Evolutionary conservation across 2,329 filamentous ascomycete genomes (phyloP).

Genomic region (Aureobasidium zeae): DNA sequence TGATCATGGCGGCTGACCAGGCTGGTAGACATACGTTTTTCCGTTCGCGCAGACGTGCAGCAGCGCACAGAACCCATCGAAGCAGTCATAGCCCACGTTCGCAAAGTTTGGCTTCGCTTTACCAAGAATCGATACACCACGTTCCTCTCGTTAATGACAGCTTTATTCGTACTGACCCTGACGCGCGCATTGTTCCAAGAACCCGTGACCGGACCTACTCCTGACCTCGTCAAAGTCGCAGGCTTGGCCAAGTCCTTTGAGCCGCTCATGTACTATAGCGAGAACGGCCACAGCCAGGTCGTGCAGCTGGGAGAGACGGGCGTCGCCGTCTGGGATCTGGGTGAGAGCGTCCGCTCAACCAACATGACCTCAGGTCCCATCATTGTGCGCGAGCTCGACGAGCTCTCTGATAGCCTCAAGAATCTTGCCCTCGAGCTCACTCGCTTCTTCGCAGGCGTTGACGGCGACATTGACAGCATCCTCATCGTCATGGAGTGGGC

Average conservation of each 20-base stretch:
- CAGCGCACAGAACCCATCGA: slow-evolving; percentile 81
- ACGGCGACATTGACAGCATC: slow-evolving; percentile 87
- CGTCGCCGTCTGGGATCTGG: slow-evolving; percentile 88
- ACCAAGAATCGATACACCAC: slow-evolving; percentile 63
- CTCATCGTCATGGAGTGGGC: slow-evolving; percentile 96
- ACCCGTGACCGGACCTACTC: slow-evolving; percentile 56
- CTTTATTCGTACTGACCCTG: slow-evolving; percentile 55
- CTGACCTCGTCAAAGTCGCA: slow-evolving; percentile 84
- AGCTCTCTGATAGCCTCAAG: slow-evolving; percentile 76
- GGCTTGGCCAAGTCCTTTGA: slow-evolving; percentile 85
- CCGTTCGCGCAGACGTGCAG: slow-evolving; percentile 76
- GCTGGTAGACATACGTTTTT: slow-evolving; percentile 70
- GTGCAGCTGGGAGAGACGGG: slow-evolving; percentile 83
- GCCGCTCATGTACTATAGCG: slow-evolving; percentile 88
- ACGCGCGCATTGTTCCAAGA: slow-evolving; percentile 61
- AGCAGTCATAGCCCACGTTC: slow-evolving; percentile 55
- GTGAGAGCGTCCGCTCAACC: slow-evolving; percentile 77
- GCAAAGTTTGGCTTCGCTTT: slow-evolving; percentile 48
- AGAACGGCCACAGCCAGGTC: slow-evolving; percentile 78
- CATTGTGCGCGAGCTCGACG: slow-evolving; percentile 78
- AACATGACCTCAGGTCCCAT: slow-evolving; percentile 85
- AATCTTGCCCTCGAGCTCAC: slow-evolving; percentile 76
- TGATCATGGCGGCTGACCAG: slow-evolving; percentile 18
- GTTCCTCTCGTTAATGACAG: slow-evolving; percentile 51
- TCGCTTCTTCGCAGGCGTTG: slow-evolving; percentile 85